Conservation (phyloP, 805 yeast genomes). For the Debaryomyces prosopidis region DNA sequence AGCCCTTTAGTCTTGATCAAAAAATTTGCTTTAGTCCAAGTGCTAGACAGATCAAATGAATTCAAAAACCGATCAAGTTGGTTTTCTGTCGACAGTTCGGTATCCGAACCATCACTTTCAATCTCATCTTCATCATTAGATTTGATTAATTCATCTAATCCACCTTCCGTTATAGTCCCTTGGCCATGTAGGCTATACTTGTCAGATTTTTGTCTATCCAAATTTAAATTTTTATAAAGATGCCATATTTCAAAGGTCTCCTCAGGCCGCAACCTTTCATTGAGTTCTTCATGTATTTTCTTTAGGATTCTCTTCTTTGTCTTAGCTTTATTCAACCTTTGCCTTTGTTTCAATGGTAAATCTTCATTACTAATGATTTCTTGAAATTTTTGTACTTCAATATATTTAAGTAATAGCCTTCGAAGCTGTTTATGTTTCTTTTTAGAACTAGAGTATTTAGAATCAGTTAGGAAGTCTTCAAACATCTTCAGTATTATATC, state of each 20-base stretch:
- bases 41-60: slow-evolving; percentile 19
- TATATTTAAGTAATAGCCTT: slow-evolving; percentile 15
- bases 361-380: slow-evolving; percentile 7
- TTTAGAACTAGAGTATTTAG: slow-evolving; percentile 8
- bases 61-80: slow-evolving; percentile 11
- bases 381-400: slow-evolving; percentile 16
- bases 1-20: slow-evolving; percentile 20
- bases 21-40: slow-evolving; percentile 19
- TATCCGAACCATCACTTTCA: slow-evolving; percentile 6
- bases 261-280: slow-evolving; percentile 27
- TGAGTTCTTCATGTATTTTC: slow-evolving; percentile 24
- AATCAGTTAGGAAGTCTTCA: slow-evolving; percentile 10
- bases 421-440: slow-evolving; percentile 10
- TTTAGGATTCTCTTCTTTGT: slow-evolving; percentile 16
- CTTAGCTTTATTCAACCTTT: slow-evolving; percentile 9
- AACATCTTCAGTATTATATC: slow-evolving; percentile 8
- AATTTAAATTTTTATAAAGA: slow-evolving; percentile 12
- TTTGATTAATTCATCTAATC: slow-evolving; percentile 1
- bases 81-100: slow-evolving; percentile 5
- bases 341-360: slow-evolving; percentile 5
- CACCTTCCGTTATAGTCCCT: slow-evolving; percentile 1
- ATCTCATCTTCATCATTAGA: slow-evolving; percentile 2
- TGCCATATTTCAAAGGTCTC: slow-evolving; percentile 38
- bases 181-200: slow-evolving; percentile 9
- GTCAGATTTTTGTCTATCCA: slow-evolving; percentile 2